Conservation (phyloP, 2,329 filamentous ascomycete genomes). For the Parafenestella ontariensis region DNA sequence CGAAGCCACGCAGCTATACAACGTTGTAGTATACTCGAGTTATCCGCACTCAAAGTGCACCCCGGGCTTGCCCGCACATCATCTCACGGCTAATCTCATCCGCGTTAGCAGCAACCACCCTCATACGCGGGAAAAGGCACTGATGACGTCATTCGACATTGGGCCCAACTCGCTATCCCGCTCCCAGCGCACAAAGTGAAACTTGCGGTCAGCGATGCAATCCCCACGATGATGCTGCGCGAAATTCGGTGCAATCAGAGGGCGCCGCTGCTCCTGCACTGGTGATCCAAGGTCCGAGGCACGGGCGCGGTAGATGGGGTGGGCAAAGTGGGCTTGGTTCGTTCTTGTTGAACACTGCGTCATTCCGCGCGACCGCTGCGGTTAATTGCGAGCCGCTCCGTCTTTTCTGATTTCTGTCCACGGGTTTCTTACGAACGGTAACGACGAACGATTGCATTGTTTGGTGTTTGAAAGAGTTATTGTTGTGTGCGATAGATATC, state of each 20-base stretch:
- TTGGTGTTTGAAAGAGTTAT: background rate
- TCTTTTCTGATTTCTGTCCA: background rate
- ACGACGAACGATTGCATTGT: background rate
- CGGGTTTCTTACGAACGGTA: too few relatives aligned
- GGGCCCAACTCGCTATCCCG: conserved; percentile 1
- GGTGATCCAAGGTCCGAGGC: conserved; percentile 18
- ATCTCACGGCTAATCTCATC: background rate
- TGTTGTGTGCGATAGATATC: background rate
- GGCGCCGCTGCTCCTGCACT: conserved; percentile 10
- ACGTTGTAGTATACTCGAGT: too few relatives aligned
- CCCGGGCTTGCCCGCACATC: background rate
- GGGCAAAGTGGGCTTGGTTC: background rate
- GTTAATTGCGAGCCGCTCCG: conserved; percentile 4
- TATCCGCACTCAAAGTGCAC: too few relatives aligned
- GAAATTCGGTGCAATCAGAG: conserved; percentile 26
- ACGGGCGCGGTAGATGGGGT: background rate
- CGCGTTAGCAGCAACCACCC: background rate
- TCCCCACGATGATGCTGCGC: conserved; percentile 17
- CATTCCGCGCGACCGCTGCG: conserved; percentile 15
- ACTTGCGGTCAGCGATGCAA: conserved; percentile 24
- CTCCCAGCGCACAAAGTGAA: conserved; percentile 10
- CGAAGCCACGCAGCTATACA: too few relatives aligned
- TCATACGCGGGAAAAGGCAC: background rate
- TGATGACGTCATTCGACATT: conserved; percentile 15
- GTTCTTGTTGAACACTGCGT: conserved; percentile 26